Conservation (phyloP, 2,329 filamentous ascomycete species). For the Monosporascus sp. region DNA sequence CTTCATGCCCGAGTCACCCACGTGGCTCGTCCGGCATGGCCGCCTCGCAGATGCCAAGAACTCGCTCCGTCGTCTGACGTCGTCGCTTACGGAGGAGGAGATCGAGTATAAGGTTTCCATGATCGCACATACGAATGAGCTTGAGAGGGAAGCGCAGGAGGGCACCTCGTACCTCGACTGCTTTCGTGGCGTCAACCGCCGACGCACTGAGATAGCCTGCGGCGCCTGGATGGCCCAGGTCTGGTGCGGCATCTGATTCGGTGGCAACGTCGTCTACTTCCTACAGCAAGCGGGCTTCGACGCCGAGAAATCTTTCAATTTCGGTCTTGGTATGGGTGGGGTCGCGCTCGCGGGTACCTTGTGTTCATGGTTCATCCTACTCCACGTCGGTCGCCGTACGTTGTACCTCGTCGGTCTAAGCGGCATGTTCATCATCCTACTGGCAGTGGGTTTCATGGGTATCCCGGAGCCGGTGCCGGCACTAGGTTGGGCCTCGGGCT, state of each 20-base stretch:
- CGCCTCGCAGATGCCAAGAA: conserved; percentile 23
- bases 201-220: conserved; percentile 1
- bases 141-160: background rate
- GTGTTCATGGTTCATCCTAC: background rate
- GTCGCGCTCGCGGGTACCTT: conserved; percentile 36
- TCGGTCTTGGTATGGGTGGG: conserved; percentile 35
- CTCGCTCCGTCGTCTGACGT: conserved; percentile 23
- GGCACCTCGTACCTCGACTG: background rate
- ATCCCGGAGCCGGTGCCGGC: conserved; percentile 29
- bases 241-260: conserved; percentile 22
- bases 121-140: background rate
- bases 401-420: conserved; percentile 29
- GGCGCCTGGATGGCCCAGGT: conserved; percentile 24
- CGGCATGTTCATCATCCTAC: conserved; percentile 28
- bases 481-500: conserved; percentile 32
- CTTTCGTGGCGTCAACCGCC: conserved; percentile 1
- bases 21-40: conserved; percentile 31
- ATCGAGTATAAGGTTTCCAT: background rate
- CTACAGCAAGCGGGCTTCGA: conserved; percentile 10
- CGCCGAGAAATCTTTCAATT: conserved; percentile 32
- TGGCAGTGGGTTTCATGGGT: conserved; percentile 31
- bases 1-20: conserved; percentile 36
- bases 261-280: conserved; percentile 26
- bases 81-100: background rate
- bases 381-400: conserved; percentile 28